These are phyloP conservation scores for Xylariomycetidae sp. DNA, from an alignment of 2,329 filamentous ascomycete species.

Conservation along the genomic window DNA sequence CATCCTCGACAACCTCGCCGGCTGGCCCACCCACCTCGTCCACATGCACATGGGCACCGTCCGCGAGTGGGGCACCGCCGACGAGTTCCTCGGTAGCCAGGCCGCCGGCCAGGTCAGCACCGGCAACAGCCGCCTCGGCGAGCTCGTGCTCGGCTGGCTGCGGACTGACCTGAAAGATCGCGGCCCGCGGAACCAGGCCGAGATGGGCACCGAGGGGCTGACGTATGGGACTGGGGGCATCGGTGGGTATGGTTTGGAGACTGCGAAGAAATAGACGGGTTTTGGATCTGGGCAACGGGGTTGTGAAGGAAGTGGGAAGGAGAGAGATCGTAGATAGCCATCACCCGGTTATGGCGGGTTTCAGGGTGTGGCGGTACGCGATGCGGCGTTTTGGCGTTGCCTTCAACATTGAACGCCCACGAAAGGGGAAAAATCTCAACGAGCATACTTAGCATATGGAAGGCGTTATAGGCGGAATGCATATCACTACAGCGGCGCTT, in stretches of 20 bases:
- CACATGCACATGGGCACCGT: conserved; percentile 90
- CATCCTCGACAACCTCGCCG: conserved; percentile 89
- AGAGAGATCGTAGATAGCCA: no score
- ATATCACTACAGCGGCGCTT: no score
- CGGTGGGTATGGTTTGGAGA: conserved; percentile 55
- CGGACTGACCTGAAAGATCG: conserved; percentile 72
- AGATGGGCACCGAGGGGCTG: conserved; percentile 56
- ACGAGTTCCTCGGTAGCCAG: conserved; percentile 58
- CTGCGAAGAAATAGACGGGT: conserved; percentile 15
- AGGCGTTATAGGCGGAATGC: no score
- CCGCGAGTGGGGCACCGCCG: conserved; percentile 77
- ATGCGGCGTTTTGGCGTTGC: no score
- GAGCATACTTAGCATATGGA: no score
- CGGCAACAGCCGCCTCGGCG: conserved; percentile 80
- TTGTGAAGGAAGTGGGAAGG: conserved; percentile 2
- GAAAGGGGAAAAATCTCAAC: no score
- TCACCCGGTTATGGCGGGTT: no score
- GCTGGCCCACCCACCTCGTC: conserved; percentile 92
- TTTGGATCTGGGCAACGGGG: not conserved
- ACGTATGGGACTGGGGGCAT: conserved; percentile 53
- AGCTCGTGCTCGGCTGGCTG: conserved; percentile 85
- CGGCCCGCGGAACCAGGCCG: conserved; percentile 64
- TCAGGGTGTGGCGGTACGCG: no score
- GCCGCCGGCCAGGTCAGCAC: conserved; percentile 30
- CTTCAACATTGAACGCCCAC: no score